Percentiles rank a stretch among this genome's conserved stretches.
These are phyloP conservation scores for Penicillium sp. DNA, from an alignment of 2,329 filamentous ascomycete genomes.

Conservation along the genomic window DNA sequence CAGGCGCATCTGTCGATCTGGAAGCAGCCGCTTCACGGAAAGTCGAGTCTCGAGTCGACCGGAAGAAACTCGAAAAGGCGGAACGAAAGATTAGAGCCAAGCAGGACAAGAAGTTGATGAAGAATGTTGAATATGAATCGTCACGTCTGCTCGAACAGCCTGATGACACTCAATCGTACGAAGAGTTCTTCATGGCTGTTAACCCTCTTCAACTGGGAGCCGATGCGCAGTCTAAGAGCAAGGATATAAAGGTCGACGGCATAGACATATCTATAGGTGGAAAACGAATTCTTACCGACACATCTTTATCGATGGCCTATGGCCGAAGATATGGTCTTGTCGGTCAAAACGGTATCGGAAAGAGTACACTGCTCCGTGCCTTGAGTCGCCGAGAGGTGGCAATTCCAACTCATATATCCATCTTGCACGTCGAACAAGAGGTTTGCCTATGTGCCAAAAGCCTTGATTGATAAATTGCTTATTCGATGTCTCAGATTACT, in stretches of 20 bases:
- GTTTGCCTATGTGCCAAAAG: constrained; percentile 45
- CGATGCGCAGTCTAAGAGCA: constrained; percentile 75
- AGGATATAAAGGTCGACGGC: constrained; percentile 97
- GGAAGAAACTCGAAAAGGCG: constrained; percentile 98
- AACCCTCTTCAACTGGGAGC: constrained; percentile 87
- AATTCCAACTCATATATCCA: constrained; percentile 95
- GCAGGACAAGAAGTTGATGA: constrained; percentile 97
- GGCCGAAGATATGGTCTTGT: constrained; percentile 94
- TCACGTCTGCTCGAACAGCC: constrained; percentile 81
- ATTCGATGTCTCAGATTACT: constrained; percentile 58
- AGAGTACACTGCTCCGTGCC: constrained; percentile 89
- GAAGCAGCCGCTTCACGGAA: constrained; percentile 91
- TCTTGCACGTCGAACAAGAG: constrained; percentile 98
- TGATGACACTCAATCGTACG: constrained; percentile 83
- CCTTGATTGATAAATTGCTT: constrained; percentile 17
- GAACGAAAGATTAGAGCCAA: constrained; percentile 97
- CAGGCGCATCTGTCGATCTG: constrained; percentile 79
- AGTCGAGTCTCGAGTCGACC: constrained; percentile 94
- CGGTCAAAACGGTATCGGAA: constrained; percentile 98
- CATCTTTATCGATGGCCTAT: constrained; percentile 83
- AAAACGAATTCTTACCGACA: constrained; percentile 83
- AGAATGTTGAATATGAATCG: constrained; percentile 96
- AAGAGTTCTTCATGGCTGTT: constrained; percentile 99
- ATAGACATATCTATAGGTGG: constrained; percentile 93
- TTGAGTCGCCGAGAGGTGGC: constrained; percentile 88